Percentiles rank a stretch among this genome's conserved stretches.
These are phyloP conservation scores for Fusarium hostae DNA, from an alignment of 2,329 filamentous ascomycete species.

Conservation along the genomic window DNA sequence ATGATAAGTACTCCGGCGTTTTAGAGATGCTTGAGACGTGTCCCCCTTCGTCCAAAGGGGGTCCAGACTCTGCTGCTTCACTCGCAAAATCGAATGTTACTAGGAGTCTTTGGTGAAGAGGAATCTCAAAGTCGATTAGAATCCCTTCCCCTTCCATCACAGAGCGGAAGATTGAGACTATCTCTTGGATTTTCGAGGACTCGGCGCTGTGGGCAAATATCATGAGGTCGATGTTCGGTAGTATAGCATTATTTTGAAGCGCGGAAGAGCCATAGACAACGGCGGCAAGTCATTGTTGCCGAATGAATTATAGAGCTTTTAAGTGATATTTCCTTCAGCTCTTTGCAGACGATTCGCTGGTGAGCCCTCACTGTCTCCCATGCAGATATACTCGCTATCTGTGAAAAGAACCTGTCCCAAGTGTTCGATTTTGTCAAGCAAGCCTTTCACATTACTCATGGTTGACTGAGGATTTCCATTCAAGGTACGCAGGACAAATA, in stretches of 20 bases:
- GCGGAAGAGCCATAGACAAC: neutral
- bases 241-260: neutral
- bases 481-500: neutral
- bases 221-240: neutral
- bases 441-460: neutral
- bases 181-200: neutral
- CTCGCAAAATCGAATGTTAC: neutral
- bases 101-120: neutral
- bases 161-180: neutral
- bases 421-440: neutral
- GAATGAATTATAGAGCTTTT: neutral
- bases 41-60: neutral
- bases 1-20: neutral
- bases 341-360: neutral
- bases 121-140: neutral
- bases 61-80: neutral
- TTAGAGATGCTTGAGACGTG: neutral
- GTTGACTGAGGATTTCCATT: neutral
- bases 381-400: neutral
- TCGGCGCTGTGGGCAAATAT: neutral
- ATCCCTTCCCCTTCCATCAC: neutral
- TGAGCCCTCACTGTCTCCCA: neutral
- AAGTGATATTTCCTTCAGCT: neutral
- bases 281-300: neutral
- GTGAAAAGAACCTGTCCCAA: neutral